A percentile compares a stretch with the other conserved stretches of the same genome.
phyloP scores from a whole-genome alignment of 2,329 filamentous ascomycete species.

The Cryoendolithus antarcticus region DNA sequence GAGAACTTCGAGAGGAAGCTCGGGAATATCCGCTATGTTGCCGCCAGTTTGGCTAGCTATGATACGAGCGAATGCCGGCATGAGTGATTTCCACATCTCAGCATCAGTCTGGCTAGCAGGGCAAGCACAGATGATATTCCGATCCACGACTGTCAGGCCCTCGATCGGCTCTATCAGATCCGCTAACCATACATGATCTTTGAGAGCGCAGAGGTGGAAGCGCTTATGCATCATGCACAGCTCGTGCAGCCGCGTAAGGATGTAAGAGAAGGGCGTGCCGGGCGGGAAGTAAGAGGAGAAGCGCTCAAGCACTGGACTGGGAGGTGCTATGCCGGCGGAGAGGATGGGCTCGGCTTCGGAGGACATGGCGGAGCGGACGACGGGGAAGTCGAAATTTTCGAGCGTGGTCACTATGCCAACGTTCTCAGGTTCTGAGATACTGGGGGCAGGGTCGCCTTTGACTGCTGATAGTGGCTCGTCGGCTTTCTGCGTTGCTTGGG shows the following conservation, averaged over 20 bases:
- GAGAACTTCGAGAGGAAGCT: slow-evolving; percentile 61
- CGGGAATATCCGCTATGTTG: slow-evolving; percentile 56
- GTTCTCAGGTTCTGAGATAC: slow-evolving; percentile 8
- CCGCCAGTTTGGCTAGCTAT: slow-evolving; percentile 57
- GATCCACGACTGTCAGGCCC: slow-evolving; percentile 57
- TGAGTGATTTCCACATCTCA: slow-evolving; percentile 32
- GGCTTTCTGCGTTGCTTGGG: slow-evolving; percentile 29
- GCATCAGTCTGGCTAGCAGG: slow-evolving; percentile 49
- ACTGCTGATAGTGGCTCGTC: slow-evolving; percentile 16
- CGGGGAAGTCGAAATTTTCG: slow-evolving; percentile 53
- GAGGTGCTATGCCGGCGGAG: slow-evolving; percentile 63
- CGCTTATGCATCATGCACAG: slow-evolving; percentile 50
- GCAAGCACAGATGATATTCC: slow-evolving; percentile 61
- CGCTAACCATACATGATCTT: slow-evolving; percentile 52
- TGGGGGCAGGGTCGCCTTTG: slow-evolving; percentile 14
- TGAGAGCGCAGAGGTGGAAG: slow-evolving; percentile 59
- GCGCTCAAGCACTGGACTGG: slow-evolving; percentile 55
- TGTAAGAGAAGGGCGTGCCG: slow-evolving; percentile 68
- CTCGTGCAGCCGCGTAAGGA: slow-evolving; percentile 63
- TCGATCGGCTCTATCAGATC: slow-evolving; percentile 62
- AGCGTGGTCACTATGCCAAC: slow-evolving; percentile 70
- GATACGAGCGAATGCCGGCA: slow-evolving; percentile 54
- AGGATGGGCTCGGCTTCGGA: slow-evolving; percentile 53
- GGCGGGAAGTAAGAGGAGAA: slow-evolving; percentile 75
- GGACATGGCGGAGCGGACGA: slow-evolving; percentile 51